These are phyloP conservation scores for Physcomitrium patens DNA, from an alignment of 225 moss, liverwort and hornwort species.

Conservation along the genomic window DNA sequence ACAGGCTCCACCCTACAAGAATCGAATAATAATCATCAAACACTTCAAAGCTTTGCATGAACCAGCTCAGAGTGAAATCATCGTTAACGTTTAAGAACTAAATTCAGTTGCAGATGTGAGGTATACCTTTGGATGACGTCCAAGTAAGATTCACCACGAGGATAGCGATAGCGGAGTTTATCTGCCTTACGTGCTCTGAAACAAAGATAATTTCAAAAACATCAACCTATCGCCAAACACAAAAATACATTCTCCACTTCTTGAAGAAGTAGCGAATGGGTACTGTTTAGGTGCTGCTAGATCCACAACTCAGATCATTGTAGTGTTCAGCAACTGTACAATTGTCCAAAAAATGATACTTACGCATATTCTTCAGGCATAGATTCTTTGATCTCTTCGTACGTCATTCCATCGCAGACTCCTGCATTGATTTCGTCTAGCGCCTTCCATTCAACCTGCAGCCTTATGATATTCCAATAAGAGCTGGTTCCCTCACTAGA, in stretches of 20 bases:
- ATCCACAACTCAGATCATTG: neutral
- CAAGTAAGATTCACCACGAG: constrained; percentile 85
- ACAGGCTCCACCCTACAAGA: constrained; percentile 75
- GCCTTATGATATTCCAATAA: neutral
- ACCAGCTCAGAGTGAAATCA: constrained; percentile 13
- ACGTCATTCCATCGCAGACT: constrained; percentile 86
- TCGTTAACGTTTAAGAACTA: neutral
- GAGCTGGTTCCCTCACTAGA: neutral
- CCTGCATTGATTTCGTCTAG: constrained; percentile 85
- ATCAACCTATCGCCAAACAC: neutral
- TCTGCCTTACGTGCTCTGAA: constrained; percentile 70
- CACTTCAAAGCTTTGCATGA: neutral
- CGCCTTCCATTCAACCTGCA: constrained; percentile 81
- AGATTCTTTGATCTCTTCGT: constrained; percentile 65
- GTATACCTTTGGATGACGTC: constrained; percentile 75
- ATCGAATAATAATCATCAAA: constrained; percentile 20
- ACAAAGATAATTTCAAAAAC: neutral
- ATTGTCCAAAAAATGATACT: neutral
- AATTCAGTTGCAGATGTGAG: constrained; percentile 4
- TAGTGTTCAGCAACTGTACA: neutral
- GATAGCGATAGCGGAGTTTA: constrained; percentile 80
- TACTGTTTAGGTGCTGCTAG: neutral
- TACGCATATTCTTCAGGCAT: constrained; percentile 78
- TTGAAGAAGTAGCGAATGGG: neutral
- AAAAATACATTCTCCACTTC: neutral